A percentile compares a stretch with the other conserved stretches of the same genome.
These are phyloP conservation scores for Heliamphora pulchella DNA, from an alignment of 179 eudicot species.

Conservation along the genomic window DNA sequence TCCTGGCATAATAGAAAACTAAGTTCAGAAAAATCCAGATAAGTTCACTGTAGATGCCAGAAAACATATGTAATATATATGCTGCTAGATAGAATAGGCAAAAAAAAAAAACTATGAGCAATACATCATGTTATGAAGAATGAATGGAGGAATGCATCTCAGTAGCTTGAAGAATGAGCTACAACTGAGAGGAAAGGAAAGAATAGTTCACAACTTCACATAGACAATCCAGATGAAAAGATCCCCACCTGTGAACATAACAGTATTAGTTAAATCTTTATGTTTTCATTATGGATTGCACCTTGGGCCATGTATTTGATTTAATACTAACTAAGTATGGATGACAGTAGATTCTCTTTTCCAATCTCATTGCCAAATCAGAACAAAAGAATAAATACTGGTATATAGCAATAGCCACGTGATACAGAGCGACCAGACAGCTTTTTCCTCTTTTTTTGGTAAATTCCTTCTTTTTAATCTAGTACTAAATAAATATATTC, in stretches of 20 bases:
- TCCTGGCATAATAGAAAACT: constrained; percentile 35
- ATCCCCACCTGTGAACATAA: neutral
- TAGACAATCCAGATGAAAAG: neutral
- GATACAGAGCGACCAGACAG: neutral
- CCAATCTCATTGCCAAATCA: neutral
- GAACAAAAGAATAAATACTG: neutral
- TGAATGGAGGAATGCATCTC: neutral
- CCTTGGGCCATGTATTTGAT: neutral
- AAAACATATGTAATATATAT: neutral
- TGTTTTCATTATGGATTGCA: neutral
- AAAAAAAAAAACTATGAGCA: neutral
- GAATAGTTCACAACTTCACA: neutral
- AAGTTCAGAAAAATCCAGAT: neutral
- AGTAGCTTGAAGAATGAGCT: constrained; percentile 3
- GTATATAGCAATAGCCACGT: neutral
- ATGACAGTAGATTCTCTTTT: neutral
- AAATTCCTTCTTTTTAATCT: neutral
- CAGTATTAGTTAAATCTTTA: neutral
- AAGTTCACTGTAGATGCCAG: constrained; percentile 6
- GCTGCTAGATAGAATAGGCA: constrained; percentile 1
- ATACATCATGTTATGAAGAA: neutral
- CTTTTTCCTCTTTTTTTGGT: neutral
- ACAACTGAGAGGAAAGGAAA: neutral
- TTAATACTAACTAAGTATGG: neutral
- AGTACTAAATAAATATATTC: neutral